Conservation (phyloP, 2,329 filamentous ascomycete genomes). For the Fusarium subtropicale region DNA sequence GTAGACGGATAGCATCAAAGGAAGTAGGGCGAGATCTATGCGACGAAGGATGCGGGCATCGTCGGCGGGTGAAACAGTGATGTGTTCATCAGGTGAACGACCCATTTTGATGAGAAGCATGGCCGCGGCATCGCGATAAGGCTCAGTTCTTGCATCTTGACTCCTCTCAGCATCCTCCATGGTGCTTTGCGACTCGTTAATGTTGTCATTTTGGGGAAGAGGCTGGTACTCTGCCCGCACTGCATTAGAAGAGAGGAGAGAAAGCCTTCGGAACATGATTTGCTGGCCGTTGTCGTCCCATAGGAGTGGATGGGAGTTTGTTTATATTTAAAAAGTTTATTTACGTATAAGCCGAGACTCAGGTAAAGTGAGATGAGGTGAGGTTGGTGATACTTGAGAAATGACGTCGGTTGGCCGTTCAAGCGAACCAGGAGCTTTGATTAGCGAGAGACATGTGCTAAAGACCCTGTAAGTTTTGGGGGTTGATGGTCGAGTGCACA, state of each 20-base stretch:
- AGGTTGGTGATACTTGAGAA: constrained; percentile 4
- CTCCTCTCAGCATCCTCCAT: constrained; percentile 1
- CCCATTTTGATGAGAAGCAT: constrained; percentile 59
- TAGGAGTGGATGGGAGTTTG: constrained; percentile 27
- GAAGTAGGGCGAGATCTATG: constrained; percentile 57
- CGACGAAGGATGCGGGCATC: constrained; percentile 52
- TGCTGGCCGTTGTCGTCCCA: background rate
- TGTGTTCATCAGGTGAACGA: constrained; percentile 50
- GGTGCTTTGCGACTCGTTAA: constrained; percentile 15
- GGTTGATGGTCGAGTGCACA: background rate
- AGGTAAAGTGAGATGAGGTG: background rate
- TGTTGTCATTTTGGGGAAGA: constrained; percentile 39
- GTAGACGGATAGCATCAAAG: constrained; percentile 68
- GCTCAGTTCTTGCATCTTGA: background rate
- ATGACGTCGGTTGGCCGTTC: constrained; percentile 15
- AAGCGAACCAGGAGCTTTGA: background rate
- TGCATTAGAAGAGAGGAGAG: constrained; percentile 14
- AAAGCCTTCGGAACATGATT: constrained; percentile 39
- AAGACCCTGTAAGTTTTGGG: background rate
- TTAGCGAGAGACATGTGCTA: background rate
- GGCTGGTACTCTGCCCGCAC: constrained; percentile 39
- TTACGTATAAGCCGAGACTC: constrained; percentile 20
- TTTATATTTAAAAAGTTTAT: constrained; percentile 7
- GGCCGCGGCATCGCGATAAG: constrained; percentile 57
- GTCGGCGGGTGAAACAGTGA: constrained; percentile 51